A percentile compares a stretch with the other conserved stretches of the same genome.
Evolutionary conservation across 2,329 filamentous ascomycete genomes (phyloP).

Genomic region (Ophiostoma triangulosporum): DNA sequence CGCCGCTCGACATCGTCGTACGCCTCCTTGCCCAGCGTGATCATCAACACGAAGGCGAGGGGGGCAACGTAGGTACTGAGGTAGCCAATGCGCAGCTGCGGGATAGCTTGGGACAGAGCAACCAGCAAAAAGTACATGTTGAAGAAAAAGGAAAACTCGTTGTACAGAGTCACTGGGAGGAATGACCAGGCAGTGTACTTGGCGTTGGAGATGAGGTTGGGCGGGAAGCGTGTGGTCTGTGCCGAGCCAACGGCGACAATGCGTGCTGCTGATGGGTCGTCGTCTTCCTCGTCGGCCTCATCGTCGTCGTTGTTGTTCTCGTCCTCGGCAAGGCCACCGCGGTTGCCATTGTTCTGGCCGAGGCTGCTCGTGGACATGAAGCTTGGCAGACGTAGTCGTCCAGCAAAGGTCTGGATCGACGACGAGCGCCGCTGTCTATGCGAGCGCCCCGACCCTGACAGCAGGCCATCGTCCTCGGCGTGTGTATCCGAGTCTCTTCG

Average conservation of each 20-base stretch:
- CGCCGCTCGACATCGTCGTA: conserved; percentile 82
- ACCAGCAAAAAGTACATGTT: conserved; percentile 98
- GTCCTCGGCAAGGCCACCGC: conserved; percentile 20
- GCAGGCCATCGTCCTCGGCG: conserved; percentile 59
- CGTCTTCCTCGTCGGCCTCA: conserved; percentile 29
- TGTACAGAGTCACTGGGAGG: conserved; percentile 85
- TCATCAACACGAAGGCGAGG: conserved; percentile 76
- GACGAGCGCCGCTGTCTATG: conserved; percentile 21
- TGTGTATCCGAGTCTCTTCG: conserved; percentile 43
- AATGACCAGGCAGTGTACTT: conserved; percentile 97
- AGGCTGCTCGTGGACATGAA: conserved; percentile 40
- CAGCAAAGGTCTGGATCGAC: conserved; percentile 29
- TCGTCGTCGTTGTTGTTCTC: conserved; percentile 34
- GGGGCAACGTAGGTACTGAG: conserved; percentile 89
- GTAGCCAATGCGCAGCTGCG: conserved; percentile 80
- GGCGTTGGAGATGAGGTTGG: conserved; percentile 87
- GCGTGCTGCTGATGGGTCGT: conserved; percentile 58
- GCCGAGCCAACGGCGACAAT: conserved; percentile 60
- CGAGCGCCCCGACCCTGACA: conserved; percentile 36
- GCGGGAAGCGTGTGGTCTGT: conserved; percentile 66
- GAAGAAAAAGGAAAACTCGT: conserved; percentile 99
- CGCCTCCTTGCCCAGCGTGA: conserved; percentile 92
- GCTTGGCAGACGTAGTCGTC: conserved; percentile 48
- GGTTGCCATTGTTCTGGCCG: conserved; percentile 9
- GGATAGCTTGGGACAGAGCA: conserved; percentile 84